Percentiles rank a stretch among this genome's conserved stretches.
Evolutionary conservation across 2,329 filamentous ascomycete genomes (phyloP).

Genomic region (Xylariaceae sp.): DNA sequence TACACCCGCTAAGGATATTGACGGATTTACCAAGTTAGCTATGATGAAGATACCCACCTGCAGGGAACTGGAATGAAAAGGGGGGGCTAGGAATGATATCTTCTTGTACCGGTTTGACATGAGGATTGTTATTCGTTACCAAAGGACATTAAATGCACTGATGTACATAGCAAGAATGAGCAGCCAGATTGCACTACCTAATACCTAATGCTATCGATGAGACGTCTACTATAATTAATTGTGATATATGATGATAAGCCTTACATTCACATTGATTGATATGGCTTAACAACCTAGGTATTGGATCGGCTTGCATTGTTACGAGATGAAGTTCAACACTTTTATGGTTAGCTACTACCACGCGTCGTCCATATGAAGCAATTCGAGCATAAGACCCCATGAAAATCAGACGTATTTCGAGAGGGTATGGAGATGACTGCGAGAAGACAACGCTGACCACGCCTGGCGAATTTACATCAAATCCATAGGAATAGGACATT

Average conservation of each 20-base stretch:
- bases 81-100: constrained; percentile 20
- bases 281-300: no score
- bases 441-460: no score
- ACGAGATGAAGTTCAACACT: background rate
- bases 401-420: no score
- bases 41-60: constrained; percentile 2
- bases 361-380: no score
- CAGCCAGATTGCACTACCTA: background rate
- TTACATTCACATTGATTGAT: background rate
- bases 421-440: background rate
- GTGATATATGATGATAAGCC: no score
- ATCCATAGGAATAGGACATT: background rate
- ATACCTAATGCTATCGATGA: background rate
- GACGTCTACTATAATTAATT: background rate
- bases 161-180: constrained; percentile 1
- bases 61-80: constrained; percentile 4
- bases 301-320: background rate
- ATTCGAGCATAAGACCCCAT: no score
- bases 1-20: constrained; percentile 1
- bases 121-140: constrained; percentile 19
- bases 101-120: constrained; percentile 21
- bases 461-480: no score
- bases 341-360: no score
- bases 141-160: constrained; percentile 13
- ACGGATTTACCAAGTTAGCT: constrained; percentile 6